Base-by-base conservation (phyloP, 2,329 filamentous ascomycete genomes). In the Colletotrichum sp. region DNA sequence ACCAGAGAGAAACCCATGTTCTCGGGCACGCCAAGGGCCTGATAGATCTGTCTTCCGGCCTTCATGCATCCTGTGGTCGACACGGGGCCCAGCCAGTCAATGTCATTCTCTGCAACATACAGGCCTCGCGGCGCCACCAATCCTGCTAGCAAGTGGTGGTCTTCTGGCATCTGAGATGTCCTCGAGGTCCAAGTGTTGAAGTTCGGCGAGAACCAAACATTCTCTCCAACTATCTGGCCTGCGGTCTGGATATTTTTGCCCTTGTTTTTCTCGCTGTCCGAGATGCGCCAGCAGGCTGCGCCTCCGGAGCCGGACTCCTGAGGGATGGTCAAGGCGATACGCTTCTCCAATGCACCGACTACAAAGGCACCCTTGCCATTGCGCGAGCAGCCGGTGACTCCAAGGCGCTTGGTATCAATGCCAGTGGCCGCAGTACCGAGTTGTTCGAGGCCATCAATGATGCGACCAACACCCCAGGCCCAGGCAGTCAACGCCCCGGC, bases 291-390 rank as follows among this genome's bases (percentile, higher is more conserved):
- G 85, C 90, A 92, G 18, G 90, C 90, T 24, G 91, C 87, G 55
- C 90, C 91, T 70, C 91, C 91, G 1, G 90, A 89, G 24, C 91
- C 91, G 8, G 90, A 92, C 83, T 93, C 91, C 81, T 93, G 91
- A 1, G 91, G 90, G 44, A 93, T 86, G 16, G 90, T 92, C 39
- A 93, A 86, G 21, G 89, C 90, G 75, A 93, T 91, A 57, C 91
- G 90, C 70, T 86, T 81, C 75, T 91, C 90, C 26, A 93, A 85
- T 4, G 91, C 91, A 18, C 90, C 91, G 6, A 88, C 89, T n/a
- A 93, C 85, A 77, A 93, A 88, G 34, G 91, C 91, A 15, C 91
- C 91, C 84, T 93, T 93, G 72, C 91, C 91, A 83, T 93, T 92
- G 55, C 91, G 89, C 69, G 90, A 92, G 86, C 91, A 93, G 7